These are phyloP conservation scores for Mrakia frigida DNA, from an alignment of 768 basidiomycete species.

Conservation along the genomic window DNA sequence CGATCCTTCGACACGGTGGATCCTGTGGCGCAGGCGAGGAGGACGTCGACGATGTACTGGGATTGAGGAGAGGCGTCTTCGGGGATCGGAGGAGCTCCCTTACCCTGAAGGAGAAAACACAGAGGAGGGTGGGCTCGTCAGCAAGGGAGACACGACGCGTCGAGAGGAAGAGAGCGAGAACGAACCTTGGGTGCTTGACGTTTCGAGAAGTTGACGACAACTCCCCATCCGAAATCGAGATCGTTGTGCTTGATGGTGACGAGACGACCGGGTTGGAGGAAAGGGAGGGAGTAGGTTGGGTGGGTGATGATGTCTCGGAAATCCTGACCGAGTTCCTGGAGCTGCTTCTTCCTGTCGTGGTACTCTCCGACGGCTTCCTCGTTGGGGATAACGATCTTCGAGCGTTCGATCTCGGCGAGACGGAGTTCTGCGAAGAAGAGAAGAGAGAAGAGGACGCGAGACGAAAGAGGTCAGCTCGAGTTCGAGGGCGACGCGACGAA, in stretches of 20 bases:
- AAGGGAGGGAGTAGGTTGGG: constrained; percentile 88
- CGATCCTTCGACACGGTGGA: constrained; percentile 56
- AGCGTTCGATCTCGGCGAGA: constrained; percentile 63
- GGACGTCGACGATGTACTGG: constrained; percentile 87
- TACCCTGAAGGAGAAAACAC: neutral
- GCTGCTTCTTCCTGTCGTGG: constrained; percentile 85
- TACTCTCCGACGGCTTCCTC: constrained; percentile 81
- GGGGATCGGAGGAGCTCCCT: constrained; percentile 51
- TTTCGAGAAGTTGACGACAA: constrained; percentile 87
- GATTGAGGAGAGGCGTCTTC: constrained; percentile 74
- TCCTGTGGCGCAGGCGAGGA: constrained; percentile 70
- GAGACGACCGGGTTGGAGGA: constrained; percentile 86
- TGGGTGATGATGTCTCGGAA: constrained; percentile 90
- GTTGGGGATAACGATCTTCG: constrained; percentile 67
- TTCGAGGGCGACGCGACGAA: constrained; percentile 15
- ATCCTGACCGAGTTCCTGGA: constrained; percentile 81
- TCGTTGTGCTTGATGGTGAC: constrained; percentile 82
- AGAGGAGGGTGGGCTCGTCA: neutral
- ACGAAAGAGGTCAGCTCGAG: neutral
- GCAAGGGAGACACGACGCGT: too few species aligned
- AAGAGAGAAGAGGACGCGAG: neutral
- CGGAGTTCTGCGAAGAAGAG: constrained; percentile 57
- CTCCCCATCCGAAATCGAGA: constrained; percentile 93
- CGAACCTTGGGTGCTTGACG: constrained; percentile 69
- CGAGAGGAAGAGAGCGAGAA: constrained; percentile 39